A percentile compares a stretch with the other conserved stretches of the same genome.
Conservation (phyloP, 306 rosid genomes). For the Erythrophleum fordii region DNA sequence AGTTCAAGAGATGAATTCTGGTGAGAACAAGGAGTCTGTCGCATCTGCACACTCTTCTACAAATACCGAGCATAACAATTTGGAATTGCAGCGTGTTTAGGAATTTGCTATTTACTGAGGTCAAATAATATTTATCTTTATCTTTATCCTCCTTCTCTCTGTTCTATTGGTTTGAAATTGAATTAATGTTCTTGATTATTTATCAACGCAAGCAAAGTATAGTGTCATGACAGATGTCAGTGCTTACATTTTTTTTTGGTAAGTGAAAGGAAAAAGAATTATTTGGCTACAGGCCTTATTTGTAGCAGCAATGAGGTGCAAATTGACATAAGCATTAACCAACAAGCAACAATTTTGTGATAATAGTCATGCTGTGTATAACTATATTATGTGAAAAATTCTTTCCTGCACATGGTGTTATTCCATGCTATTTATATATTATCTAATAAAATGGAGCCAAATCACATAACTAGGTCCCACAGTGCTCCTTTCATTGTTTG, state of each 20-base stretch:
- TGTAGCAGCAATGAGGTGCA: not conserved
- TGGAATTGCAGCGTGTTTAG: slow-evolving; percentile 51
- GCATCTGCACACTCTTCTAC: slow-evolving; percentile 33
- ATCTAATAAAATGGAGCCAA: too few species aligned
- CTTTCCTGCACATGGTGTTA: too few species aligned
- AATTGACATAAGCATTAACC: not conserved
- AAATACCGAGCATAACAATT: slow-evolving; percentile 17
- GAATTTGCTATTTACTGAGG: slow-evolving; percentile 4
- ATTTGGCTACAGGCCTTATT: not conserved
- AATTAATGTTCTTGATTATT: not conserved
- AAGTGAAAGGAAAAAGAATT: not conserved
- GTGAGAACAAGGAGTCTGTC: slow-evolving; percentile 36
- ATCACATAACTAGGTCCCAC: too few species aligned
- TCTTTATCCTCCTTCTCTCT: not conserved
- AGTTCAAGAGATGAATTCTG: slow-evolving; percentile 56
- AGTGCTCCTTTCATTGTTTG: too few species aligned
- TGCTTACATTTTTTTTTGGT: not conserved
- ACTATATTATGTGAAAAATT: not conserved
- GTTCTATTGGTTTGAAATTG: not conserved
- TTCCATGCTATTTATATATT: too few species aligned
- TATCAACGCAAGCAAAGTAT: not conserved
- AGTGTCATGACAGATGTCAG: not conserved
- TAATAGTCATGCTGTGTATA: not conserved
- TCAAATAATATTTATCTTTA: not conserved
- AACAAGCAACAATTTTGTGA: not conserved